Evolutionary conservation across 2,329 filamentous ascomycete genomes (phyloP).

Genomic region (Raffaelea ambrosiae): DNA sequence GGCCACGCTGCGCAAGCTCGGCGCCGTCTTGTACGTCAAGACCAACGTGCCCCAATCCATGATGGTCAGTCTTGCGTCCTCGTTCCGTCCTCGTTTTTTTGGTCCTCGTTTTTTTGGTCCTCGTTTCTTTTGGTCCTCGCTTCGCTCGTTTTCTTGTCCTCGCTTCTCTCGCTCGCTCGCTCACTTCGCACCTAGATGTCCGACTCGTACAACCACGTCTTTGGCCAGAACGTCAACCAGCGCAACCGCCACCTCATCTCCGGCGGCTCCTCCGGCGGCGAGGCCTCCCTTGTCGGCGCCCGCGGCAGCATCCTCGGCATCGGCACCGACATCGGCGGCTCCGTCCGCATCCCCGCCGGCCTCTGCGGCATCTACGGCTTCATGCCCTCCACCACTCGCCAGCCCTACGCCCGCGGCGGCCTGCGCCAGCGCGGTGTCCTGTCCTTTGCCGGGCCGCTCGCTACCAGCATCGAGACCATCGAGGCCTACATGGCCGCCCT

Average conservation of each 20-base stretch:
- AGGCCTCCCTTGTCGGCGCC: constrained; percentile 52
- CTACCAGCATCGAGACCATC: not conserved
- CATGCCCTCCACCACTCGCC: not conserved
- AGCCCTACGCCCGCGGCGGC: not conserved
- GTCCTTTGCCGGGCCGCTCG: not conserved
- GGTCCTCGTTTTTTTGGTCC: too few species aligned
- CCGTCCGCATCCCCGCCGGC: constrained; percentile 41
- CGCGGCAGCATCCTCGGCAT: constrained; percentile 50
- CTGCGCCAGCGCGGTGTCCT: not conserved
- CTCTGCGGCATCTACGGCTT: constrained; percentile 43
- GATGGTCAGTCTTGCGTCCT: constrained; percentile 31
- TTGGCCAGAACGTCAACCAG: constrained; percentile 55
- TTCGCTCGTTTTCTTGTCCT: not conserved
- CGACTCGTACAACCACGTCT: constrained; percentile 56
- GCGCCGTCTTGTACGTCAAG: constrained; percentile 47
- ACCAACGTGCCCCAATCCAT: constrained; percentile 50
- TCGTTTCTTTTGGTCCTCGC: too few species aligned
- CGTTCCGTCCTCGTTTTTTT: too few species aligned
- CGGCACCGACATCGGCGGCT: constrained; percentile 55
- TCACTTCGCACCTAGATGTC: constrained; percentile 31
- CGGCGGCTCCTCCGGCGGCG: constrained; percentile 59
- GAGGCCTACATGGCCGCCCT: not conserved
- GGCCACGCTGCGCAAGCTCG: constrained; percentile 28
- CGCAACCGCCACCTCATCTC: constrained; percentile 48
- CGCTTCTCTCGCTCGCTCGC: not conserved